A percentile compares a stretch with the other conserved stretches of the same genome.
Conservation (phyloP, 345 rosid genomes). For the Punica granatum region DNA sequence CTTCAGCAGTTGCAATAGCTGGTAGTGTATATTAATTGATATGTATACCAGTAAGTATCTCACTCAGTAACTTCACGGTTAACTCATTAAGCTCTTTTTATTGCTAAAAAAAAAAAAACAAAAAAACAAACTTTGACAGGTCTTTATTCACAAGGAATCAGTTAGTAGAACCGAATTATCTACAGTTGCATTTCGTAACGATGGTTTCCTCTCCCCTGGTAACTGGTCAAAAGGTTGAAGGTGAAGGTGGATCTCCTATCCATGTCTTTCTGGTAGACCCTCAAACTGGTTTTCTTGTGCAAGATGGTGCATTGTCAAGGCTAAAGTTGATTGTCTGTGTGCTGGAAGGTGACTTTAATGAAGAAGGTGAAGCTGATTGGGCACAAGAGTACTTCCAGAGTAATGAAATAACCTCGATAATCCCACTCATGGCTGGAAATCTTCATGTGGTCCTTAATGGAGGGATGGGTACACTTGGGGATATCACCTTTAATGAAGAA, state of each 20-base stretch:
- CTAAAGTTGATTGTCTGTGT: neutral
- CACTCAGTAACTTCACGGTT: no score
- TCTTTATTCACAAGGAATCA: neutral
- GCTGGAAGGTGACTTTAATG: neutral
- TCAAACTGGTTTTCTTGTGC: neutral
- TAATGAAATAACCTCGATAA: neutral
- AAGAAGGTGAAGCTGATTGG: neutral
- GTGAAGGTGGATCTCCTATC: neutral
- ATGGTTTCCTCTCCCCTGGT: neutral
- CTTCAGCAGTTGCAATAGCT: no score
- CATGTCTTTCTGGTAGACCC: slow-evolving; percentile 1
- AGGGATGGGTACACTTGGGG: neutral
- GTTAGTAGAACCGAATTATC: neutral
- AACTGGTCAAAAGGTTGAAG: rapidly evolving
- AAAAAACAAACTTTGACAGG: no score
- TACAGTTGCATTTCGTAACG: neutral
- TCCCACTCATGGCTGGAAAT: neutral
- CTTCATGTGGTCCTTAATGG: neutral
- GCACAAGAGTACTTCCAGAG: neutral
- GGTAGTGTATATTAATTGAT: no score
- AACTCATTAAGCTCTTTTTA: no score
- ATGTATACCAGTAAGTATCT: no score
- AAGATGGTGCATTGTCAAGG: neutral
- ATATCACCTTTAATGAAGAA: neutral
- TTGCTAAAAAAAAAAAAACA: no score